Evolutionary conservation across 1,139 yeast species (phyloP).

Genomic region (Geotrichum fermentans): DNA sequence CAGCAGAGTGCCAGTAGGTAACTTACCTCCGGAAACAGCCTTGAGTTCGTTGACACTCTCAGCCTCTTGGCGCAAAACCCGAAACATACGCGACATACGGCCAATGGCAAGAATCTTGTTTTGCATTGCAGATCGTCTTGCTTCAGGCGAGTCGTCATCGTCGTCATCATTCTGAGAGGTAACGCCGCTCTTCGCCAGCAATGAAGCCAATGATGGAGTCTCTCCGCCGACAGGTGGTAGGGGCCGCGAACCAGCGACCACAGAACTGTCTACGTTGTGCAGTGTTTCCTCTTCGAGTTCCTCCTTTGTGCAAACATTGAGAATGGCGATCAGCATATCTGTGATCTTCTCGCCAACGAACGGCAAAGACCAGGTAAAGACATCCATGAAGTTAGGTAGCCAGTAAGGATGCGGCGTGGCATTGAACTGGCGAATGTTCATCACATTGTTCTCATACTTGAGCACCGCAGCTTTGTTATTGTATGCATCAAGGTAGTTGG

Average conservation of each 20-base stretch:
- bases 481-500: slow-evolving; percentile 88
- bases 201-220: not conserved
- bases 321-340: slow-evolving; percentile 84
- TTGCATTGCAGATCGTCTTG: slow-evolving; percentile 60
- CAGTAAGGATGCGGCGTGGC: slow-evolving; percentile 94
- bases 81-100: slow-evolving; percentile 88
- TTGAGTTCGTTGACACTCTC: slow-evolving; percentile 82
- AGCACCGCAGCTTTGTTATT: slow-evolving; percentile 94
- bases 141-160: slow-evolving; percentile 29
- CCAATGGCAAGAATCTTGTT: slow-evolving; percentile 94
- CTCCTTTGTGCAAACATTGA: slow-evolving; percentile 92
- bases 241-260: not conserved
- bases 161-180: not conserved
- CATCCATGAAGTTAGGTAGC: slow-evolving; percentile 96
- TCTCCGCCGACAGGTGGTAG: not conserved
- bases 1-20: slow-evolving; percentile 84
- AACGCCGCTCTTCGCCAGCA: slow-evolving; percentile 1
- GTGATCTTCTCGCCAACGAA: slow-evolving; percentile 95
- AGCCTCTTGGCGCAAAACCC: slow-evolving; percentile 80
- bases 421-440: slow-evolving; percentile 94
- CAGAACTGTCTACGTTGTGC: not conserved
- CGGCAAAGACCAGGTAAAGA: slow-evolving; percentile 95
- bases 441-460: slow-evolving; percentile 80
- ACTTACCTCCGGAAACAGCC: slow-evolving; percentile 57
- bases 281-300: slow-evolving; percentile 75